Base-by-base conservation (phyloP, 164 flowering plant species). In the Paratinospora sagittata region DNA sequence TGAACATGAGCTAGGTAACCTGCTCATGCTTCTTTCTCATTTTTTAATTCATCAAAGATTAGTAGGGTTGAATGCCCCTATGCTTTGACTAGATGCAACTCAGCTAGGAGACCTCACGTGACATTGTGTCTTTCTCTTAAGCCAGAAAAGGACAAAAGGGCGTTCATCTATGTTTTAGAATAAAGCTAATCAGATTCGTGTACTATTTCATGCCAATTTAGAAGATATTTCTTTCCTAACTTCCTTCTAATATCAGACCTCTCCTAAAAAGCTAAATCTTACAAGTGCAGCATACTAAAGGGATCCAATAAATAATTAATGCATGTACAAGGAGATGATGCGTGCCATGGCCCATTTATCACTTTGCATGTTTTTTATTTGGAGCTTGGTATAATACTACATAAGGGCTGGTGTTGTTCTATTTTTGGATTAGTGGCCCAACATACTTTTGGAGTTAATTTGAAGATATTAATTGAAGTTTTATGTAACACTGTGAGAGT, bases 51-150 rank as follows among this genome's bases (percentile, higher is more conserved):
- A 30, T 30, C 3, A 30, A 61, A 24, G 34, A 61, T 61, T 61
- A 24, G 17, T 61, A 61, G 64, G 34, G 16, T 61, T 61, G 64
- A 61, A 61, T 24, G 34, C 64, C 64, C 64, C 64, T 24, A 65
- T 36, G 68, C 61, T 65, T 37, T 65, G 68, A 65, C 68, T 65
- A 26, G 27, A 47, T 55, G 61, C 24, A 55, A 55, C 68, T 65
- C 45, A 65, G n/a, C 49, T 33, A 19, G 68, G 68, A 39, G 68
- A 37, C 68, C 61, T 65, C 68, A 65, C 21, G 68, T 65, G 68
- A 34, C 68, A 65, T 33, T 34, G n/a, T 65, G 8, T 39, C 45
- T 9, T 36, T 27, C 47, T 65, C n/a, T 65, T 17, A 37, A 36
- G 41, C 45, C 26, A 65, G 39, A 65, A 65, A 64, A n/a, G 49